Base-by-base conservation (phyloP, 164 flowering plant genomes). In the Chloranthus sessilifolius region DNA sequence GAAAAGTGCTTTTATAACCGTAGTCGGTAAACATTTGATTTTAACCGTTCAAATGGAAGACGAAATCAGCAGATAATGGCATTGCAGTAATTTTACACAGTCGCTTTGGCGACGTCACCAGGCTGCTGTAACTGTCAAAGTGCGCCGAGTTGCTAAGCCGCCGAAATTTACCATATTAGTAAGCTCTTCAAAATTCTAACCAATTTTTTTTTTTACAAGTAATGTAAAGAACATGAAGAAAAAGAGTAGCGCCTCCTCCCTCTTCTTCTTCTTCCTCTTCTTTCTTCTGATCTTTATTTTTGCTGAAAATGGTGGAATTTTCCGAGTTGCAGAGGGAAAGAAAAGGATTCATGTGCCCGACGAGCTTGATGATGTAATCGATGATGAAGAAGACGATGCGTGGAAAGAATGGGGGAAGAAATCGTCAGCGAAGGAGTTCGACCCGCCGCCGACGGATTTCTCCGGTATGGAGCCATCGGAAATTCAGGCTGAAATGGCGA, bases 331-430 rank as follows among this genome's bases (percentile, higher is more conserved):
- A 8, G 65, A 45, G 14, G 56, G 67, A 65, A 69, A 78, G 66
- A 58, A 69, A 25, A 62, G 58, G 56, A 38, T 87, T 56, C 81
- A 79, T 63, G 74, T 91, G 34, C 41, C 95, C 34, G 96, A 91
- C 68, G 95, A 85, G 5, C 88, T 91, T 19, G 90, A 88, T 65
- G 98, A 85, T 73, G 83, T 91, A 27, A 53, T 81, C 20, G 95
- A 88, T 66, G 89, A 86, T 33, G 99, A 88, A 43, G 96, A 92
- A 60, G 99, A 88, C 63, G 99, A 92, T 1, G 78, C 59, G 1
- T 92, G 96, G 99, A 86, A 68, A 46, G 65, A 79, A 62, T 88
- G 96, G 96, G 99, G 95, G 38, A 67, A 71, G 65, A 81, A 58
- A 51, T 53, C 68, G 4, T 38, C 40, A 8, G 49, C 68, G 11